A percentile compares a stretch with the other conserved stretches of the same genome.
Evolutionary conservation across 2,329 filamentous ascomycete species (phyloP).

Genomic region (Lachnellula cervina): DNA sequence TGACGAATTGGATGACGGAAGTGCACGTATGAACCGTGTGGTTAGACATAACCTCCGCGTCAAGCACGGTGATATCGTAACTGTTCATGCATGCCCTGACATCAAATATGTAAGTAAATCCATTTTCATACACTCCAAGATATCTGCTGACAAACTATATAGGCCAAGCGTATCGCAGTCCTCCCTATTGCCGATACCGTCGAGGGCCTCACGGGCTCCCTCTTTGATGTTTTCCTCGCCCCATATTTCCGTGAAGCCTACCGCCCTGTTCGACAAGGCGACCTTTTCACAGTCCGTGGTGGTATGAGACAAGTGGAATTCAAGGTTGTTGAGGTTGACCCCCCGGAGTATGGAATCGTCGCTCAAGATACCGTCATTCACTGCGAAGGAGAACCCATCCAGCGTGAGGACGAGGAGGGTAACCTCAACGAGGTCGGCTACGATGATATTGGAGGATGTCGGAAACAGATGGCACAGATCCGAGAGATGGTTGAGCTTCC

Average conservation of each 20-base stretch:
- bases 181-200: constrained; percentile 97
- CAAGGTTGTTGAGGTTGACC: constrained; percentile 98
- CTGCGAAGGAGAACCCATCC: constrained; percentile 94
- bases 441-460: constrained; percentile 97
- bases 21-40: constrained; percentile 94
- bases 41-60: constrained; percentile 97
- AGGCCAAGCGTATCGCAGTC: constrained; percentile 98
- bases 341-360: constrained; percentile 97
- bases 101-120: constrained; percentile 90
- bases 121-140: neutral
- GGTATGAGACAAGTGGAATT: constrained; percentile 99
- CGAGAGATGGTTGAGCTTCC: constrained; percentile 97
- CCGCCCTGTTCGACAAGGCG: constrained; percentile 92
- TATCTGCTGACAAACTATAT: constrained; percentile 22
- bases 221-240: constrained; percentile 98
- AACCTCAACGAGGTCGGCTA: constrained; percentile 99
- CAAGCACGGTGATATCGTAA: constrained; percentile 97
- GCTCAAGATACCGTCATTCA: constrained; percentile 98
- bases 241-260: constrained; percentile 99
- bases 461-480: constrained; percentile 99
- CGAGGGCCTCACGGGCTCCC: constrained; percentile 92
- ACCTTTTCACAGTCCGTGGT: constrained; percentile 94
- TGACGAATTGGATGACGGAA: constrained; percentile 96
- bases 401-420: constrained; percentile 98
- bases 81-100: constrained; percentile 94